Evolutionary conservation across 352 stramenopile species (phyloP), one percentile per base, ranked within the genome.

Genomic region (Phytopythium sindhum): DNA sequence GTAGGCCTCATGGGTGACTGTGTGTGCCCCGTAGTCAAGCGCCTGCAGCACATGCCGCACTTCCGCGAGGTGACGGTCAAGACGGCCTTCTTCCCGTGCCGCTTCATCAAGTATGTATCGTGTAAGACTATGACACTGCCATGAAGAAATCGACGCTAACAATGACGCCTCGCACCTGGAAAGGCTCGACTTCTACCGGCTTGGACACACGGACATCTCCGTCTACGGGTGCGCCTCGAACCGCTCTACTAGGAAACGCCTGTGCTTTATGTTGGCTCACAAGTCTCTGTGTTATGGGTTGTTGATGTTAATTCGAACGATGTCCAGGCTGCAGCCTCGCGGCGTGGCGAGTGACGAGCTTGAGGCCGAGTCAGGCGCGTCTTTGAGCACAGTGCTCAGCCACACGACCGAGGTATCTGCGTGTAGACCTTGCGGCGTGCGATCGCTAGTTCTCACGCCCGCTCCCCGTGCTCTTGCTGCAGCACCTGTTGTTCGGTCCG

Each of bases 61-160:
- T 65, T 74, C n/a, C 70, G 81, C 5, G 84, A 92, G 44, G 72
- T 86, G 26, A 35, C 59, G 23, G 65, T 92, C 52, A 80, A 74
- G 24, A 58, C 88, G 37, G 78, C 75, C 0, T 92, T 88, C 64
- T 77, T 90, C 28, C 83, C 84, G 0, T 89, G 81, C 50, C 76
- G 66, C 53, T 92, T 90, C 67, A 69, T 92, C 26, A 63, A 73
- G 79, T 85, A 56, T 29, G 2, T 24, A 23, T 6, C 0, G 9
- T 48, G 19, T 10, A 1, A 39, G 1, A 3, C 0, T 55, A n/a
- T n/a, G n/a, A n/a, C n/a, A n/a, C n/a, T 21, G 26, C 47, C 9
- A 6, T 10, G 5, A 12, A 11, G 21, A 23, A 14, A n/a, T 8
- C 6, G n/a, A 9, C 23, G 8, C 47, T 37, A 24, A 55, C 26